Evolutionary conservation across 768 basidiomycete species (phyloP), one percentile per base, ranked within the genome.

Genomic region (Termitomyces titanicus): DNA sequence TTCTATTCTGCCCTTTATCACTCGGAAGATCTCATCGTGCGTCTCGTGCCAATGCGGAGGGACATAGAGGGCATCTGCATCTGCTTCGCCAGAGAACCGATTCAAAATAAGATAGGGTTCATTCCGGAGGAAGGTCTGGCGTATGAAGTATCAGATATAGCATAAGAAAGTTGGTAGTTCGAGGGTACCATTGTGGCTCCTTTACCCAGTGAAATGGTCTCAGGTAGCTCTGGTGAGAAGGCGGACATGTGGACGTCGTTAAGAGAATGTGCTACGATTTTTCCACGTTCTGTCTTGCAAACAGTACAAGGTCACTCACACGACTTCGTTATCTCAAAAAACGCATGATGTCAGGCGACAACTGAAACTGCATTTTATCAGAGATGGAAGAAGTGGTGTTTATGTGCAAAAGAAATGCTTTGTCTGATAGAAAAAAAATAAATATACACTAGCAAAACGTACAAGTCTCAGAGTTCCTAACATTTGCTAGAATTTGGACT

Each of bases 1-100:
- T 45, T 68, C 64, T 22, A 74, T 47, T 35, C 64, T 61, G 29
- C 69, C 71, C 55, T 68, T 59, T 5, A 67, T 33, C 13, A 74
- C 61, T 13, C 58, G 63, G 54, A 72, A 65, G 3, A 66, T 57
- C 54, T 74, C 72, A 42, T 71, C 68, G 51, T 73, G 68, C 4
- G 51, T 63, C 29, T 70, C 68, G 37, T 74, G 72, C 71, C 72
- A 72, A 40, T 73, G 72, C 0, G 61, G 65, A 1, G 70, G 68
- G 0, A 70, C 72, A 11, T 59, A 54, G 22, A 74, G 59, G 1
- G 56, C 48, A 17, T 68, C 66, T 3, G 60, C 60, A 37, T 70
- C 66, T 3, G 61, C 46, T 22, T 58, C 60, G 25, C 61, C 65
- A 18, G 63, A 58, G 25, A 68, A 50, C 15, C 61, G 61, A 3